These are phyloP conservation scores for Solanum chacoense DNA, from an alignment of 305 asterid species.

Conservation along the genomic window DNA sequence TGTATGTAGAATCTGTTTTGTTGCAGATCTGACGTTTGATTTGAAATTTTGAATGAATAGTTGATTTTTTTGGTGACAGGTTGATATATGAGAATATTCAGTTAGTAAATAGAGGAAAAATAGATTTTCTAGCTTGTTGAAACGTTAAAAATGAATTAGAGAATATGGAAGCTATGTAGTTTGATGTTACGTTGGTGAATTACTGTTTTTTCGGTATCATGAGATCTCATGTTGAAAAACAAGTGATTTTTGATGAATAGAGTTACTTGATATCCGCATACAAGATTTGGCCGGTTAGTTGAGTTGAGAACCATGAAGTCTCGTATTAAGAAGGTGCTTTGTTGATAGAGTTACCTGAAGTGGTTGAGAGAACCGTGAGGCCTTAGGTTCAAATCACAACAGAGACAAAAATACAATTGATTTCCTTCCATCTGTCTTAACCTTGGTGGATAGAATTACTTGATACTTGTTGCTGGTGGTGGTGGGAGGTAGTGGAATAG, in stretches of 20 bases:
- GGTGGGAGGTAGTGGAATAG: background rate
- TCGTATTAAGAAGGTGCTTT: background rate
- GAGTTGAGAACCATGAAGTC: background rate
- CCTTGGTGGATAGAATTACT: background rate
- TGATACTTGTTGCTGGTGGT: background rate
- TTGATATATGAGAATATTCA: background rate
- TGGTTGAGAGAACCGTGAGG: background rate
- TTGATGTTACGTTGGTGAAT: background rate
- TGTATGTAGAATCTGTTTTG: background rate
- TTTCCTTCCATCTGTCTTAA: background rate
- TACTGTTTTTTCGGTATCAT: background rate
- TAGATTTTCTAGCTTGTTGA: background rate
- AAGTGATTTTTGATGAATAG: background rate
- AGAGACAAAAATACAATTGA: background rate
- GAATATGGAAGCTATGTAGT: background rate
- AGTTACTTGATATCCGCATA: background rate
- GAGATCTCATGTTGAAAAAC: background rate
- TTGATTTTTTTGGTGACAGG: background rate
- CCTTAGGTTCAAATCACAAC: background rate
- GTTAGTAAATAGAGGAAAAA: background rate
- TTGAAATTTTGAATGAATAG: background rate
- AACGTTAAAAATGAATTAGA: background rate
- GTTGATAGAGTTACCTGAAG: background rate
- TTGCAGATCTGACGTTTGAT: conserved; percentile 22
- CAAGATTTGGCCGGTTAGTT: background rate